Percentiles rank a stretch among this genome's conserved stretches.
phyloP scores from a whole-genome alignment of 768 basidiomycete genomes.

The Phylloporus rhodoxanthus region DNA sequence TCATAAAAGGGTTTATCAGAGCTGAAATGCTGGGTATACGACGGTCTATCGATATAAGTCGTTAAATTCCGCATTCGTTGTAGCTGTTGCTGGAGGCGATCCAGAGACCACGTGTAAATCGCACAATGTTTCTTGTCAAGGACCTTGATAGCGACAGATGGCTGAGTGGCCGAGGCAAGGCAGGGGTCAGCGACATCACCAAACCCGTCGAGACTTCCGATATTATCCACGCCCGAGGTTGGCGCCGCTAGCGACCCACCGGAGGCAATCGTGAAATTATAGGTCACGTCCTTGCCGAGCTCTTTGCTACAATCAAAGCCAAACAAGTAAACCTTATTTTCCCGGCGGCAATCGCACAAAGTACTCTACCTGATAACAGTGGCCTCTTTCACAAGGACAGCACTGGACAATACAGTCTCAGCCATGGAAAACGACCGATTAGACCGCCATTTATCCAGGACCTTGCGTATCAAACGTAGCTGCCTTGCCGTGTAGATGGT shows the following conservation, averaged over 20 bases:
- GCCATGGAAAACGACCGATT: slow-evolving; percentile 90
- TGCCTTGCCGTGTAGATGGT: slow-evolving; percentile 79
- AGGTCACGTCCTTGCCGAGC: slow-evolving; percentile 78
- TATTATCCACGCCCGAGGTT: slow-evolving; percentile 75
- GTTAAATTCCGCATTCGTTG: slow-evolving; percentile 91
- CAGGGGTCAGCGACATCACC: slow-evolving; percentile 88
- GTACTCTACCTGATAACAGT: slow-evolving; percentile 74
- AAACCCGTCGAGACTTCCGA: slow-evolving; percentile 84
- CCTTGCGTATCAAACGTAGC: slow-evolving; percentile 74
- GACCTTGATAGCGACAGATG: slow-evolving; percentile 85
- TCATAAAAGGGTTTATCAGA: slow-evolving; percentile 92
- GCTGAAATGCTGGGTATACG: slow-evolving; percentile 91
- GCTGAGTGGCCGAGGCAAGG: slow-evolving; percentile 66
- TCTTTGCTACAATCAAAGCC: slow-evolving; percentile 55
- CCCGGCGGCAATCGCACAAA: neutral
- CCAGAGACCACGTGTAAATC: slow-evolving; percentile 88
- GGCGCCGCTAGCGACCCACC: slow-evolving; percentile 75
- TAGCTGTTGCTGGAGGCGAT: slow-evolving; percentile 82
- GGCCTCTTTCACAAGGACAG: slow-evolving; percentile 87
- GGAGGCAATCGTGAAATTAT: slow-evolving; percentile 90
- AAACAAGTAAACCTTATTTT: slow-evolving; percentile 4
- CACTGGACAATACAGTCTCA: slow-evolving; percentile 77
- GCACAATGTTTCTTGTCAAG: slow-evolving; percentile 82
- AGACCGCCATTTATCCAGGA: slow-evolving; percentile 79
- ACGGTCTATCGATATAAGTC: slow-evolving; percentile 85